Conservation (phyloP, 139 green algal genomes). For the Micractinium conductrix region DNA sequence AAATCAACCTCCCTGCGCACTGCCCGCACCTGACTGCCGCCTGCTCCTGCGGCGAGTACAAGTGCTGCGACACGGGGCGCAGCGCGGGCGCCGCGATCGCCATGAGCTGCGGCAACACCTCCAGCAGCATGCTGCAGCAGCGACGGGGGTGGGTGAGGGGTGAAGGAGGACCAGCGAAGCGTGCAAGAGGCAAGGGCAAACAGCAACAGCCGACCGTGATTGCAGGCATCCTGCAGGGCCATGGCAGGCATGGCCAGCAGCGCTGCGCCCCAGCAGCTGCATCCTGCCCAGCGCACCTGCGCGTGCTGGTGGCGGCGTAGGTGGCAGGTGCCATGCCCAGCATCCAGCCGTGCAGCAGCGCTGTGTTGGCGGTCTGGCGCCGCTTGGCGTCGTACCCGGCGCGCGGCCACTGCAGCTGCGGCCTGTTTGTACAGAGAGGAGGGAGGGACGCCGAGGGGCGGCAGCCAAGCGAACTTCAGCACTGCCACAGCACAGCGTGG, state of each 20-base stretch:
- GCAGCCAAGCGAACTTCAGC: not conserved
- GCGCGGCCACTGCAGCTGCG: slow-evolving; percentile 71
- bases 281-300: not conserved
- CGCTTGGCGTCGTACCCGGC: slow-evolving; percentile 33
- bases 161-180: not conserved
- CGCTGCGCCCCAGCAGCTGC: not conserved
- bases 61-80: slow-evolving; percentile 64
- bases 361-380: slow-evolving; percentile 27
- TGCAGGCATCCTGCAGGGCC: not conserved
- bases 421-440: slow-evolving; percentile 41
- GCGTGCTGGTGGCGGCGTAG: not conserved
- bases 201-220: no score
- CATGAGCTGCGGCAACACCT: slow-evolving; percentile 68
- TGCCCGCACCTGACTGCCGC: slow-evolving; percentile 31
- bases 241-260: not conserved
- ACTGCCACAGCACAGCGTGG: not conserved
- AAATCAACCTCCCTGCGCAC: not conserved
- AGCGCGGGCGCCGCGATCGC: slow-evolving; percentile 53
- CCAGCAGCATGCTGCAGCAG: slow-evolving; percentile 34
- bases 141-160: not conserved
- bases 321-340: slow-evolving; percentile 23
- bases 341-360: slow-evolving; percentile 69
- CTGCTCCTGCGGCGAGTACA: slow-evolving; percentile 64
- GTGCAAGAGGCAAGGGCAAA: not conserved
- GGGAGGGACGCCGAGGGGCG: not conserved